phyloP scores from a whole-genome alignment of 2,329 filamentous ascomycete genomes.

The Pestalotiopsis sp. region DNA sequence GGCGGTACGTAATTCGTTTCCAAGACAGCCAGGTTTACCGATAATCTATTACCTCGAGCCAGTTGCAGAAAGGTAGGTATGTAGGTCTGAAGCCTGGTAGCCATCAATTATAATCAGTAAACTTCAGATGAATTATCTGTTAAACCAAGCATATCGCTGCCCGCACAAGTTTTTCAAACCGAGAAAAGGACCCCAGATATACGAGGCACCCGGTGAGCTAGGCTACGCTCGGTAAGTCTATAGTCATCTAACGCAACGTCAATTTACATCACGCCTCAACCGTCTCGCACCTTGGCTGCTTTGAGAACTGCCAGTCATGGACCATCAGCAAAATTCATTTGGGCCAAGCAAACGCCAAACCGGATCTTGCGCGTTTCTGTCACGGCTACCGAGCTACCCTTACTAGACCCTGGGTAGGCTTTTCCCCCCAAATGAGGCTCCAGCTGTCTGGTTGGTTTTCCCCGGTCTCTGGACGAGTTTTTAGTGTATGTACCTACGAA shows the following conservation, averaged over 20 bases:
- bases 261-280: constrained; percentile 3
- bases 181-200: not conserved
- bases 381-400: too few species aligned
- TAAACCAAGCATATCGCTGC: not conserved
- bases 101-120: too few species aligned
- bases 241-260: not conserved
- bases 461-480: not conserved
- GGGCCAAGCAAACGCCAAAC: not conserved
- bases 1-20: too few species aligned
- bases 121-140: not conserved
- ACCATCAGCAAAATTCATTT: not conserved
- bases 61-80: too few species aligned
- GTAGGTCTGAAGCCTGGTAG: too few species aligned
- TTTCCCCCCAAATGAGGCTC: not conserved
- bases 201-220: not conserved
- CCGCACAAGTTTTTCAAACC: not conserved
- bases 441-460: not conserved
- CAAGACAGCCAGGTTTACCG: too few species aligned
- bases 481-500: not conserved
- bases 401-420: not conserved
- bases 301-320: constrained; percentile 4
- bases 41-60: too few species aligned
- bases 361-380: not conserved
- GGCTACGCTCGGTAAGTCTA: constrained; percentile 2
- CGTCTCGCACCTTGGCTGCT: constrained; percentile 1